These are phyloP conservation scores for Aspergillus eucalypticola DNA, from an alignment of 2,329 filamentous ascomycete species.

Conservation along the genomic window DNA sequence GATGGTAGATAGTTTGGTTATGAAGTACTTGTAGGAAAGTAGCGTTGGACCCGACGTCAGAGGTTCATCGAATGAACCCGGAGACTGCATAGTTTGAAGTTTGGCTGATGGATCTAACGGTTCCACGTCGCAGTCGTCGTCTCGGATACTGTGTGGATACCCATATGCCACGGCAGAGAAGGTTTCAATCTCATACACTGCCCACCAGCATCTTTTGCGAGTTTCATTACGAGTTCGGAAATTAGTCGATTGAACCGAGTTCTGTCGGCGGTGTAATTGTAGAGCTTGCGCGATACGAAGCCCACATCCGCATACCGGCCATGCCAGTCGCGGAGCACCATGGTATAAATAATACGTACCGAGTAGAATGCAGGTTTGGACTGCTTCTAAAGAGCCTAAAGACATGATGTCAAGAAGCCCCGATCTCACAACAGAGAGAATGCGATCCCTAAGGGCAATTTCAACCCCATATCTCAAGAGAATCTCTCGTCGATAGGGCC, in stretches of 20 bases:
- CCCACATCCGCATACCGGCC: constrained; percentile 42
- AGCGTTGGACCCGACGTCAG: constrained; percentile 15
- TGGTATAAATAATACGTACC: constrained; percentile 43
- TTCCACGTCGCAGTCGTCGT: constrained; percentile 36
- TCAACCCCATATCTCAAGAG: constrained; percentile 8
- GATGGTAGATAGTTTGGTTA: constrained; percentile 26
- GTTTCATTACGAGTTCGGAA: constrained; percentile 23
- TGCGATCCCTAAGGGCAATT: constrained; percentile 13
- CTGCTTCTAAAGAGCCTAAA: constrained; percentile 29
- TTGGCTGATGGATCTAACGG: constrained; percentile 29
- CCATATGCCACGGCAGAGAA: constrained; percentile 46
- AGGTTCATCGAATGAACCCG: constrained; percentile 10
- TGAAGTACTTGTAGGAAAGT: constrained; percentile 28
- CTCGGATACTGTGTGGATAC: constrained; percentile 37
- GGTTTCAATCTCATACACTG: constrained; percentile 44
- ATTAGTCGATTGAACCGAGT: neutral
- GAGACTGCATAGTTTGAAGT: constrained; percentile 5
- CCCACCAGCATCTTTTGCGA: constrained; percentile 45
- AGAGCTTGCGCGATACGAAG: constrained; percentile 40
- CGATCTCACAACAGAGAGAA: constrained; percentile 17
- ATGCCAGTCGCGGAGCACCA: constrained; percentile 39
- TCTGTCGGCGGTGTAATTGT: constrained; percentile 29
- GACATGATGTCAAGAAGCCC: constrained; percentile 28
- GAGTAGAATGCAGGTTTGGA: constrained; percentile 38
- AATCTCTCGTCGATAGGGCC: constrained; percentile 12